Evolutionary conservation across 192 early-diverging fungal genomes (phyloP), one percentile per base, ranked within the genome.

Genomic region (Podila verticillata): DNA sequence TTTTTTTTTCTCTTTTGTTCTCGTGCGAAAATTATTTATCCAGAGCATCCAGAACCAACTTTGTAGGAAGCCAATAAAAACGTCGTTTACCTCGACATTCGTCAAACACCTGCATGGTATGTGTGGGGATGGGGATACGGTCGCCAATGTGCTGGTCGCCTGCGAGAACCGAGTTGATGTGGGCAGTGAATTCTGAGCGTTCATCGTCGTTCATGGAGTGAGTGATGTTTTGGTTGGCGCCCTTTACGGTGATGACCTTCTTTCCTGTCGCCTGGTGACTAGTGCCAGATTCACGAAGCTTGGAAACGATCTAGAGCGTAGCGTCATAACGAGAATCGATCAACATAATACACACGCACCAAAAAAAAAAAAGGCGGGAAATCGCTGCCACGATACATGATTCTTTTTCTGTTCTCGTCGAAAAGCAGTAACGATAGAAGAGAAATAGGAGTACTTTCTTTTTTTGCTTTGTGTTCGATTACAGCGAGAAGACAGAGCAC

Each of bases 151-250:
- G 88, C 69, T 77, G 82, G 86, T 99, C 98, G 54, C 90, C 87
- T 7, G 84, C 90, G 66, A 99, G 82, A 49, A 88, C 89, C 62
- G 91, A 86, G 85, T 99, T 99, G 63, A 98, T 97, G 82, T 99
- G 98, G 74, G 91, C 87, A 26, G 93, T 93, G 74, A 99, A 99
- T 84, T 94, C 94, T 72, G 96, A 96, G 77, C 96, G 93, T 86
- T 99, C 98, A 80, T 99, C 98, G 73, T 97, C 96, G 81, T 99
- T 98, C 83, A 99, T 97, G 3, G 96, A 96, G 82, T 99, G 98
- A 5, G 95, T 96, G 24, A 95, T 95, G 83, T 94, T 97, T 60
- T 90, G 86, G 70, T 91, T 90, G 56, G 92, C 86, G 59, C 96
- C 95, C 66, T 93, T 92, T 65, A 97, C 89, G 30, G 92, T 92